Conservation (phyloP, 106 monocot genomes). For the Dendrobium officinale region DNA sequence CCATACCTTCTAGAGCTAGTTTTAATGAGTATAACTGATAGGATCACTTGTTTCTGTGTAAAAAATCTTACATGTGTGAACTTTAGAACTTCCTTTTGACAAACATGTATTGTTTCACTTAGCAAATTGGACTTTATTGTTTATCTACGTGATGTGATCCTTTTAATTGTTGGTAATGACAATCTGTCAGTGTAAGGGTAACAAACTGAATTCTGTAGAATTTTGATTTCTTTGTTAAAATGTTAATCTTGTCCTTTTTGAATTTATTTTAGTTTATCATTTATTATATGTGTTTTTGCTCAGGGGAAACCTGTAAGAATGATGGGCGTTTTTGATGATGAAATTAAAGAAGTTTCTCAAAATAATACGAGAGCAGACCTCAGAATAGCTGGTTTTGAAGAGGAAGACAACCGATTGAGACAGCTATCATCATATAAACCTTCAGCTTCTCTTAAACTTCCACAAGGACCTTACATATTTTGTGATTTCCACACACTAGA, state of each 20-base stretch:
- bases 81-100: too few species aligned
- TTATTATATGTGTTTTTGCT: conserved; percentile 13
- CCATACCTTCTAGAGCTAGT: too few species aligned
- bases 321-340: conserved; percentile 84
- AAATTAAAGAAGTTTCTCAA: conserved; percentile 81
- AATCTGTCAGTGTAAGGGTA: not conserved
- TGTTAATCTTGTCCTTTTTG: not conserved
- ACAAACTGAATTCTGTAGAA: not conserved
- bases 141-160: too few species aligned
- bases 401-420: conserved; percentile 74
- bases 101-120: too few species aligned
- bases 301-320: conserved; percentile 88
- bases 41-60: too few species aligned
- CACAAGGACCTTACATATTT: conserved; percentile 75
- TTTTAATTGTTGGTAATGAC: too few species aligned
- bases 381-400: conserved; percentile 89
- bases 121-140: too few species aligned
- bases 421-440: conserved; percentile 25
- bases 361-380: conserved; percentile 40
- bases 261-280: not conserved
- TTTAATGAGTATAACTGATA: too few species aligned
- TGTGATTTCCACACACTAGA: conserved; percentile 77
- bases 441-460: conserved; percentile 54
- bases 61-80: too few species aligned
- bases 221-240: not conserved